These are phyloP conservation scores for Xylariaceae sp. DNA, from an alignment of 2,329 filamentous ascomycete species.

Conservation along the genomic window DNA sequence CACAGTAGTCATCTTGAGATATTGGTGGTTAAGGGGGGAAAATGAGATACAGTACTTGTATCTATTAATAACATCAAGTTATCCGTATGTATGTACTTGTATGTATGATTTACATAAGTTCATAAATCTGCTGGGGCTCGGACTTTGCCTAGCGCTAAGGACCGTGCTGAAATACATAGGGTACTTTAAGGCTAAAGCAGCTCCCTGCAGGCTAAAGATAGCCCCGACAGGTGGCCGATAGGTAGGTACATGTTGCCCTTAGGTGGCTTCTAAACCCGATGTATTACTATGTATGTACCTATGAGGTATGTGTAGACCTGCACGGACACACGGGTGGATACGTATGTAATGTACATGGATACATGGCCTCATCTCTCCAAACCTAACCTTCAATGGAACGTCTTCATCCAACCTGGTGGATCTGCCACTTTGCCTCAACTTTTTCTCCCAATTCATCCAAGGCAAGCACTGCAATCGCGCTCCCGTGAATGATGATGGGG, in stretches of 20 bases:
- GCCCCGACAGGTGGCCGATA: background rate
- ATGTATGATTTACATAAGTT: no score
- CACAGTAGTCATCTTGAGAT: no score
- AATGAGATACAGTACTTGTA: no score
- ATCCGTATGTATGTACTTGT: no score
- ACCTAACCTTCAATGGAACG: conserved; percentile 18
- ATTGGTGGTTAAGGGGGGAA: no score
- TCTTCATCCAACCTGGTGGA: conserved; percentile 24
- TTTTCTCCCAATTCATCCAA: conserved; percentile 7
- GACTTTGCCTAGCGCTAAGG: background rate
- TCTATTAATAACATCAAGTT: background rate
- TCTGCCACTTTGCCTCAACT: conserved; percentile 28
- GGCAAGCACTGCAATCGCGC: conserved; percentile 18
- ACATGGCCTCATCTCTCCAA: conserved; percentile 21
- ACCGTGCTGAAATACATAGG: background rate
- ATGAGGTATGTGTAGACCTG: background rate
- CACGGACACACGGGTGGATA: background rate
- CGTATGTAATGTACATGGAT: background rate
- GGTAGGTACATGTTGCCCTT: background rate
- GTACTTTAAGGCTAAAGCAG: background rate
- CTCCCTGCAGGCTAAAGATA: background rate
- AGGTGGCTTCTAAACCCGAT: background rate
- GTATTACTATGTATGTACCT: background rate
- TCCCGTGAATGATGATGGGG: conserved; percentile 23
- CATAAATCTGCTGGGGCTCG: background rate